Percentiles rank a stretch among this genome's conserved stretches.
Evolutionary conservation across 73 alveolate species (phyloP).

Genomic region (Blepharisma japonicum): DNA sequence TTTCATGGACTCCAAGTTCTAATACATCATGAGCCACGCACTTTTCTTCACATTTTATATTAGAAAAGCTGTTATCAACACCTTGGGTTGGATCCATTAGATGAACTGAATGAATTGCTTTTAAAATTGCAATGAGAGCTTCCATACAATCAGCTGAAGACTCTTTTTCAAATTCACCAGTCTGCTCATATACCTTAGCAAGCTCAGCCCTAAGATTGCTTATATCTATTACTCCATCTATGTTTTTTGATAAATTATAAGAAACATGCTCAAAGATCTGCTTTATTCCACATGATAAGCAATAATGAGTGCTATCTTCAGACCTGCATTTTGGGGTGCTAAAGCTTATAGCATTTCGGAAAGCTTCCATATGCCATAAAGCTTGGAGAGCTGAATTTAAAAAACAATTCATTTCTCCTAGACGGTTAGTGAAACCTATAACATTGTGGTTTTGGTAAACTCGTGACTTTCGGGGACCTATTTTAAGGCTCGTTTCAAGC

Average conservation of each 20-base stretch:
- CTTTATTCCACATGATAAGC: conserved; percentile 4
- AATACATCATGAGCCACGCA: conserved; percentile 6
- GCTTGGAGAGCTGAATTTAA: conserved; percentile 16
- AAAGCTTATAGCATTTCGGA: not conserved
- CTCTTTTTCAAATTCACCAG: not conserved
- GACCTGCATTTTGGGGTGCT: not conserved
- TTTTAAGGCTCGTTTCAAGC: not conserved
- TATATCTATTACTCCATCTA: not conserved
- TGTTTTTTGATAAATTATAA: not conserved
- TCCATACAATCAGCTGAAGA: conserved; percentile 17
- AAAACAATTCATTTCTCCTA: conserved; percentile 19
- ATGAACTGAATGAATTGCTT: not conserved
- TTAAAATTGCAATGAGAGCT: not conserved
- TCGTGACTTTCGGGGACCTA: not conserved
- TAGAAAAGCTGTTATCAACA: not conserved
- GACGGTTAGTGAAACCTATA: conserved; percentile 6
- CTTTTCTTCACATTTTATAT: not conserved
- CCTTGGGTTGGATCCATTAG: no score
- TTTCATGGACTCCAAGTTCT: not conserved
- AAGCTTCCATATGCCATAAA: not conserved
- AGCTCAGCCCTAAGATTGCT: conserved; percentile 15
- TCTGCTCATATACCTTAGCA: not conserved
- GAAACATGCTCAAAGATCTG: not conserved
- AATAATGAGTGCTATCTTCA: not conserved
- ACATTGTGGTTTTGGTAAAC: not conserved